Evolutionary conservation across 2,329 filamentous ascomycete species (phyloP).

Genomic region (Ophiostoma piceae): DNA sequence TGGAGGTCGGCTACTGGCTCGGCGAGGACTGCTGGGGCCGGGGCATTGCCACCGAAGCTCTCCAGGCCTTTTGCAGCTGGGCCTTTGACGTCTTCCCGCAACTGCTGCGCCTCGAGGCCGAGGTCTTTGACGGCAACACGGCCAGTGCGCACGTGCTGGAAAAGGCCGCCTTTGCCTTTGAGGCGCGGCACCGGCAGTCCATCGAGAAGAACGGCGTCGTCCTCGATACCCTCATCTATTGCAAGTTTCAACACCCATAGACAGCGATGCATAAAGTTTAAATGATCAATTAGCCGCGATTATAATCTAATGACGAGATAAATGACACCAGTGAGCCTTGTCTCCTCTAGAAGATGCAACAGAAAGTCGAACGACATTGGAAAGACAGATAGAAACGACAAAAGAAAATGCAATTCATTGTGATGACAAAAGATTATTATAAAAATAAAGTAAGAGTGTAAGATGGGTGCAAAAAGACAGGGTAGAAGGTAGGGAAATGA

Average conservation of each 20-base stretch:
- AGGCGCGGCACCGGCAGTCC: constrained; percentile 15
- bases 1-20: constrained; percentile 7
- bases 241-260: background rate
- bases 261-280: background rate
- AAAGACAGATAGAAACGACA: background rate
- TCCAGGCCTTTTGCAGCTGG: background rate
- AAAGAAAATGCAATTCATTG: constrained; percentile 15
- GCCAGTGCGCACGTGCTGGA: background rate
- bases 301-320: background rate
- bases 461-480: constrained; percentile 15
- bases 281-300: background rate
- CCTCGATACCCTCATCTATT: background rate
- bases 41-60: background rate
- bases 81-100: background rate
- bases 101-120: background rate
- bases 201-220: constrained; percentile 1
- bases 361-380: background rate
- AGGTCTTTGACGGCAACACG: background rate
- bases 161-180: background rate
- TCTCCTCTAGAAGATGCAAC: background rate
- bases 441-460: constrained; percentile 6
- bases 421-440: constrained; percentile 18
- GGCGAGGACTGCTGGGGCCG: background rate
- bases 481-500: constrained; percentile 14
- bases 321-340: background rate